Evolutionary conservation across 305 asterid species (phyloP).

Genomic region (Solanum aculeatissimum): DNA sequence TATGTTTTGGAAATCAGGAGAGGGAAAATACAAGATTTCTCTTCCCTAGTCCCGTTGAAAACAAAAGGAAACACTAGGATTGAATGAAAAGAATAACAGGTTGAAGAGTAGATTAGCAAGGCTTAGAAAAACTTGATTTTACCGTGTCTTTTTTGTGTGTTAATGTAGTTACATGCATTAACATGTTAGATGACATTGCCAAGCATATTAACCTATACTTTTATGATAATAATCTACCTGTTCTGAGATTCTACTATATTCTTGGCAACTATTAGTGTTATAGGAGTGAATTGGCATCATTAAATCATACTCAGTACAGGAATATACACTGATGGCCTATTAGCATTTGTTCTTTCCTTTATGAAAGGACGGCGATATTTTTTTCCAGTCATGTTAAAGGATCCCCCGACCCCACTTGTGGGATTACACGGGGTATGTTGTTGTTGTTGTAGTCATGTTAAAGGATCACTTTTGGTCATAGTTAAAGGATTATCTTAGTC

Average conservation of each 20-base stretch:
- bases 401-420: no score
- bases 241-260: not conserved
- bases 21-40: not conserved
- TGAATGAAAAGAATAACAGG: not conserved
- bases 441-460: no score
- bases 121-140: not conserved
- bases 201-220: not conserved
- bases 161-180: not conserved
- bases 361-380: no score
- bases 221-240: not conserved
- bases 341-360: no score
- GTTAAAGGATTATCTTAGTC: no score
- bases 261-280: not conserved
- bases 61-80: not conserved
- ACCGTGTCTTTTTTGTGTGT: not conserved
- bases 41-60: not conserved
- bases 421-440: no score
- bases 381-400: no score
- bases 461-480: no score
- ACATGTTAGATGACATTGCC: not conserved
- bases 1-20: not conserved
- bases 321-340: no score
- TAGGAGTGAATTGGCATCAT: no score
- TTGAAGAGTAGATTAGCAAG: not conserved
- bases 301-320: no score